Conservation (phyloP, 192 early-diverging fungal species). For the Glomus cerebriforme region DNA sequence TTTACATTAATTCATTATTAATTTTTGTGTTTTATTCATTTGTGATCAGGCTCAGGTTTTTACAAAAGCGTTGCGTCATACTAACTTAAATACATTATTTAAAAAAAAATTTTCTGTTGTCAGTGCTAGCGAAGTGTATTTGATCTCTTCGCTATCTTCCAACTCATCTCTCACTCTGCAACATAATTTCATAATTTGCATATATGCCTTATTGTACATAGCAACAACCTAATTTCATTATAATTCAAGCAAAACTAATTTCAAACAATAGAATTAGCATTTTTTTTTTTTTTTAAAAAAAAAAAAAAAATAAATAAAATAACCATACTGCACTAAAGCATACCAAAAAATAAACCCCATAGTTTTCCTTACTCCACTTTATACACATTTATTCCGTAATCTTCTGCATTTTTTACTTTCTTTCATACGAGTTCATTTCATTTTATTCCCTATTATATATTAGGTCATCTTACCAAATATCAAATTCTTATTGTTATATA, state of each 20-base stretch:
- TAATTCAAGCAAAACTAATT: slow-evolving; percentile 13
- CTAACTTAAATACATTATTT: background rate
- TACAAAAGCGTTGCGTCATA: background rate
- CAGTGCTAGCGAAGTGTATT: slow-evolving; percentile 16
- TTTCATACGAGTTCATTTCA: background rate
- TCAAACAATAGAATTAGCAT: slow-evolving; percentile 24
- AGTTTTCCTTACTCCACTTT: background rate
- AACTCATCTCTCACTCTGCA: background rate
- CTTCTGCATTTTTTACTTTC: background rate
- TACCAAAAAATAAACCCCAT: background rate
- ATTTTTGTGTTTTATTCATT: background rate
- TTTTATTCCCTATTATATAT: background rate
- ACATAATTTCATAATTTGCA: slow-evolving; percentile 9
- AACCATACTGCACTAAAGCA: background rate
- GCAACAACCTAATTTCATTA: slow-evolving; percentile 10
- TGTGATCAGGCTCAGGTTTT: background rate
- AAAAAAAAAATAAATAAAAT: background rate
- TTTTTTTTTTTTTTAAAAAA: slow-evolving; percentile 12
- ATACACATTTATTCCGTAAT: background rate
- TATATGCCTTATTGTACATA: slow-evolving; percentile 29
- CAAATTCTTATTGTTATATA: background rate
- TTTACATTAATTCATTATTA: slow-evolving; percentile 5
- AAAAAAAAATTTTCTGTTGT: background rate
- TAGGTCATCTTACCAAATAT: background rate
- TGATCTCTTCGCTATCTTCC: slow-evolving; percentile 21